phyloP scores from a whole-genome alignment of 352 stramenopile genomes.

The Pythium sukuiense region DNA sequence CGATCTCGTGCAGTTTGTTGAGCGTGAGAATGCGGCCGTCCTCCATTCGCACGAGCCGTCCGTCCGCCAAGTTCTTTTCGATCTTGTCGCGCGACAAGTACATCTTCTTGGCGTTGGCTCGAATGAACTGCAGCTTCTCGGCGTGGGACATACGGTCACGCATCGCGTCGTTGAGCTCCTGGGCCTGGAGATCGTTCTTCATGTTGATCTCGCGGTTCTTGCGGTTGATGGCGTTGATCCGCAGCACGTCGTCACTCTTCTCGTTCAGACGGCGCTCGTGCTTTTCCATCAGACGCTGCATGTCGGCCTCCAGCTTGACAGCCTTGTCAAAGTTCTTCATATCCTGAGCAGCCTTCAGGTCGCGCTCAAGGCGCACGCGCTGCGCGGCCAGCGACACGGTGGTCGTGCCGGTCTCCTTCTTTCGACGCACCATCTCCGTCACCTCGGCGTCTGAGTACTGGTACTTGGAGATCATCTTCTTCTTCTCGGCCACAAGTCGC shows the following conservation, averaged over 20 bases:
- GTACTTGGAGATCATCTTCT: conserved; percentile 70
- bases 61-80: conserved; percentile 78
- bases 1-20: conserved; percentile 84
- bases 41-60: conserved; percentile 63
- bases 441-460: conserved; percentile 81
- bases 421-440: conserved; percentile 75
- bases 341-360: conserved; percentile 72
- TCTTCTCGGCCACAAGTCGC: conserved; percentile 56
- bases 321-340: conserved; percentile 90
- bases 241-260: conserved; percentile 79
- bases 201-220: conserved; percentile 83
- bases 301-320: conserved; percentile 61
- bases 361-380: conserved; percentile 76
- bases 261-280: conserved; percentile 72
- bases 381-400: conserved; percentile 74
- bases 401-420: conserved; percentile 60
- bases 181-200: conserved; percentile 75
- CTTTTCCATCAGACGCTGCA: conserved; percentile 60
- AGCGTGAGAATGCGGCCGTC: conserved; percentile 84
- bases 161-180: conserved; percentile 71
- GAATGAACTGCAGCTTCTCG: conserved; percentile 82
- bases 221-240: conserved; percentile 86
- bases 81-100: conserved; percentile 81
- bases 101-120: conserved; percentile 84
- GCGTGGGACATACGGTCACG: conserved; percentile 81